Evolutionary conservation across 768 basidiomycete genomes (phyloP), one percentile per base, ranked within the genome.

Genomic region (Collybia sordida): DNA sequence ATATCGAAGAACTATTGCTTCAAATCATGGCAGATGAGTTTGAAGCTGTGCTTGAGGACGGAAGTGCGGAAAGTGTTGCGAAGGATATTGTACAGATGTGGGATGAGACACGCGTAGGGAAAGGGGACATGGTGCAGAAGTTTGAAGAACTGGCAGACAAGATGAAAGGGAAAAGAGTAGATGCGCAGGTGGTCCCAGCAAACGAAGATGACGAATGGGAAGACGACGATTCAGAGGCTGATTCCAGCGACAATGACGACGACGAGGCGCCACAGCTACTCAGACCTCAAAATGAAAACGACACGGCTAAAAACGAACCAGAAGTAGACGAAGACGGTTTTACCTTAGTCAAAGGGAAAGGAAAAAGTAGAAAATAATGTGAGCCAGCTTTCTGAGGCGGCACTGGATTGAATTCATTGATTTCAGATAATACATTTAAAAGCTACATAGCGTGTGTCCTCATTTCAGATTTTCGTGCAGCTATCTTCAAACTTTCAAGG

Each of bases 261-360:
- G 76, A 80, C 4, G 79, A 74, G 35, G 78, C 67, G 1, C 90
- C 88, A 2, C 74, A 75, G 56, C 64, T 91, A 19, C 56, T 88
- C 17, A 73, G 79, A 49, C 31, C 31, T 11, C 67, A 56, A 36
- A 52, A n/a, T n/a, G n/a, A n/a, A n/a, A n/a, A 59, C 41, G 45
- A 58, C 24, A 56, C 64, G 51, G 68, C 59, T n/a, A 72, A 67
- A 45, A 69, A 74, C 9, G 85, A 88, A 59, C 86, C 88, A 0
- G 80, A 90, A 44, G 76, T 95, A 0, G 95, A 98, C 59, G 90
- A 94, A 53, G 94, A 98, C 51, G 95, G 95, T 0, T 98, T 98
- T 63, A 92, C 88, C 3, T 62, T 87, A 44, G 91, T 98, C 2
- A 79, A 79, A 57, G 74, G 72, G 21, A 84, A 81, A 58, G 77